Percentiles rank a stretch among this genome's conserved stretches.
Evolutionary conservation across 768 basidiomycete species (phyloP).

Genomic region (Paxillus involutus): DNA sequence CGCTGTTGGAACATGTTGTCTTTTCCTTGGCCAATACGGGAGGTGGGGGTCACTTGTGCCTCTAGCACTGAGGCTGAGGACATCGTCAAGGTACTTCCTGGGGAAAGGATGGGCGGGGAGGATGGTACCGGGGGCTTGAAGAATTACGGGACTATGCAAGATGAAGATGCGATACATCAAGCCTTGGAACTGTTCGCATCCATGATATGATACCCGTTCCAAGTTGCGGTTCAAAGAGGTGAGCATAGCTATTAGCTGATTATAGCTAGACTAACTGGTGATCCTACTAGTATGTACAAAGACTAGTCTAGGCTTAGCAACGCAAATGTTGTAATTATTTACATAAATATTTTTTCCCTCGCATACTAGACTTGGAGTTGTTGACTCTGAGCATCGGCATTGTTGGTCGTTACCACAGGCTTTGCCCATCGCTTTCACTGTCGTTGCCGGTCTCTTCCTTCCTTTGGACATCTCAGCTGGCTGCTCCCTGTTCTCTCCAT

Average conservation of each 20-base stretch:
- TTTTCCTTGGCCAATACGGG: neutral
- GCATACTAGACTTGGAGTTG: no score
- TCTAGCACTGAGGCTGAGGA: slow-evolving; percentile 4
- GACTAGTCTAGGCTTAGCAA: neutral
- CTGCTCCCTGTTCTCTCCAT: slow-evolving; percentile 12
- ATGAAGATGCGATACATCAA: neutral
- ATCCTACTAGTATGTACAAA: neutral
- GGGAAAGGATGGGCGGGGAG: neutral
- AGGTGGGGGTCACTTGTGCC: neutral
- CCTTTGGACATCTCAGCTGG: slow-evolving; percentile 22
- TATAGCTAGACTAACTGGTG: neutral
- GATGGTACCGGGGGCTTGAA: neutral
- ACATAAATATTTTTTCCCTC: neutral
- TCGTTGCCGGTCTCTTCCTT: slow-evolving; percentile 19
- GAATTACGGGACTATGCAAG: no score
- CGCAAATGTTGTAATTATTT: neutral
- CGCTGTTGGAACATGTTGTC: neutral
- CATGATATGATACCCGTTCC: no score
- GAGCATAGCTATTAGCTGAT: neutral
- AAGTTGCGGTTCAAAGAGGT: no score
- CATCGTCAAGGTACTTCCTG: neutral
- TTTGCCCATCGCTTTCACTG: slow-evolving; percentile 2
- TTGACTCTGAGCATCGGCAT: no score
- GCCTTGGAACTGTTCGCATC: neutral
- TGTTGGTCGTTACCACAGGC: neutral